Percentiles rank a stretch among this genome's conserved stretches.
phyloP scores from a whole-genome alignment of 768 basidiomycete genomes.

The Leccinum obscurum region DNA sequence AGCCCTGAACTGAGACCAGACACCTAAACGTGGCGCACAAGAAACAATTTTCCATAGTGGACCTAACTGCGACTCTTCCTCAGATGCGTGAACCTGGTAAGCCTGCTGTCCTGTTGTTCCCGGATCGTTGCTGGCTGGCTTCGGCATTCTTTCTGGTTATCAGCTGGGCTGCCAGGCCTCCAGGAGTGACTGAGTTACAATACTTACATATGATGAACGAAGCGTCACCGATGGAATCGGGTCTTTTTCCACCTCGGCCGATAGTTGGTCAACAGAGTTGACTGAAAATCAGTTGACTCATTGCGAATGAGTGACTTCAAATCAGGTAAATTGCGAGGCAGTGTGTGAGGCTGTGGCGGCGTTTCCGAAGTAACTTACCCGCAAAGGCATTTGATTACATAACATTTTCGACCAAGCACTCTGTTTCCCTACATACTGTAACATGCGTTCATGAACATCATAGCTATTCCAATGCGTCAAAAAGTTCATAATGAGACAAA shows the following conservation, averaged over 20 bases:
- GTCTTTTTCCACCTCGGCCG: background rate
- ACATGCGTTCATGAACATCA: background rate
- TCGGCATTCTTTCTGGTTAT: background rate
- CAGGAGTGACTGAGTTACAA: background rate
- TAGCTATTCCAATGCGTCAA: background rate
- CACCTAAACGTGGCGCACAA: no score
- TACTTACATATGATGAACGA: background rate
- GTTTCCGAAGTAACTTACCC: no score
- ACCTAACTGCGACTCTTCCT: background rate
- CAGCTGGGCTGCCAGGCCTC: background rate
- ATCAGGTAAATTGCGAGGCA: background rate
- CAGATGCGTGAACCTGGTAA: background rate
- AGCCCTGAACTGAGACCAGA: background rate
- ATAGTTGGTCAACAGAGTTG: background rate
- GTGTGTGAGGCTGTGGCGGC: no score
- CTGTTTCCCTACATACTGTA: background rate
- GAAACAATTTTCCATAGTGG: background rate
- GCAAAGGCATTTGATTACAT: no score
- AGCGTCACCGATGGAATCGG: background rate
- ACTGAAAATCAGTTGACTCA: background rate
- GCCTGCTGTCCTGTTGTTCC: background rate
- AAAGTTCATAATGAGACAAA: slow-evolving; percentile 1
- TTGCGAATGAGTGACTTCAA: background rate
- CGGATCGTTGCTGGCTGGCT: no score
- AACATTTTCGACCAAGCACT: no score